A percentile compares a stretch with the other conserved stretches of the same genome.
Evolutionary conservation across 805 yeast genomes (phyloP).

Genomic region (Jamesozyma piceae): DNA sequence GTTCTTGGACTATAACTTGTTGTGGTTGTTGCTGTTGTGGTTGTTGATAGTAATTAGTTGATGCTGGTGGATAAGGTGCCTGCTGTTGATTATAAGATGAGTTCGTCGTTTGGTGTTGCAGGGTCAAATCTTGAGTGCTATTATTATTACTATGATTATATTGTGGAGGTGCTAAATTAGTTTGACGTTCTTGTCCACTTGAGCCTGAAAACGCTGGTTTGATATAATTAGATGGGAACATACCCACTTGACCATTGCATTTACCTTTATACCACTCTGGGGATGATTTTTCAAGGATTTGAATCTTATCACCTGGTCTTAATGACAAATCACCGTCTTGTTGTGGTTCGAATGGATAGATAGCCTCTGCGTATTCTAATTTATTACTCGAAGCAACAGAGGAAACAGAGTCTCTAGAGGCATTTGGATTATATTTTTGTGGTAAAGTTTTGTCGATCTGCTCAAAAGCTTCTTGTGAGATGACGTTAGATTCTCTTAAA

Average conservation of each 20-base stretch:
- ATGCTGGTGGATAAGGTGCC: slow-evolving; percentile 5
- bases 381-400: neutral
- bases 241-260: slow-evolving; percentile 52
- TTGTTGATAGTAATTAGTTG: slow-evolving; percentile 14
- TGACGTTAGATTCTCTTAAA: slow-evolving; percentile 63
- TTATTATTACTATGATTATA: slow-evolving; percentile 1
- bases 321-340: slow-evolving; percentile 67
- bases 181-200: neutral
- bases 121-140: slow-evolving; percentile 1
- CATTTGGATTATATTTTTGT: slow-evolving; percentile 36
- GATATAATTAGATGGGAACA: slow-evolving; percentile 87
- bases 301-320: slow-evolving; percentile 56
- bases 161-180: slow-evolving; percentile 17
- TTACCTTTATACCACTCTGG: slow-evolving; percentile 90
- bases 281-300: slow-evolving; percentile 63
- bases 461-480: slow-evolving; percentile 46
- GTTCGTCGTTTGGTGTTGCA: slow-evolving; percentile 5
- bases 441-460: slow-evolving; percentile 49
- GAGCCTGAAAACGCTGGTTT: slow-evolving; percentile 28
- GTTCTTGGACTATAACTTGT: slow-evolving; percentile 24
- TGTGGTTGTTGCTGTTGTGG: slow-evolving; percentile 33
- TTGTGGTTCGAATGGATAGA: slow-evolving; percentile 67
- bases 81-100: slow-evolving; percentile 4
- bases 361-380: slow-evolving; percentile 47
- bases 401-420: slow-evolving; percentile 7